Evolutionary conservation across 257 asterid species (phyloP), one percentile per base, ranked within the genome.

Genomic region (Voacanga thouarsii): DNA sequence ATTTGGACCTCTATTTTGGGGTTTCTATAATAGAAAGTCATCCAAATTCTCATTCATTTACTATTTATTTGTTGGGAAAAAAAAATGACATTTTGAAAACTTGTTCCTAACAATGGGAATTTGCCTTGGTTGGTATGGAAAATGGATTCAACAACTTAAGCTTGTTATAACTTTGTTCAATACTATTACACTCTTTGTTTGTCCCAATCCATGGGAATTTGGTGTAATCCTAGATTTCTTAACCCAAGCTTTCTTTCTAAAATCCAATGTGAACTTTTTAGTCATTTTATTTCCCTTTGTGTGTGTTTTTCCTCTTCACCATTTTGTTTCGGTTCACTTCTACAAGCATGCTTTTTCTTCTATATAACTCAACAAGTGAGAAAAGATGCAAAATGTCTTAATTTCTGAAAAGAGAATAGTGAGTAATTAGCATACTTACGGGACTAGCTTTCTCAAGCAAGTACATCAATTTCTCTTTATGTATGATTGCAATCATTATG

Each of bases 381-480:
- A 33, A 1, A 33, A 1, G 1, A 33, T 33, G 37, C 37, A 33
- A 33, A 33, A 33, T 33, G 37, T 33, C 37, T 33, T 33, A 33
- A 33, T 73, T 5, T 30, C 6, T n/a, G n/a, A n/a, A n/a, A n/a
- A n/a, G n/a, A n/a, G n/a, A n/a, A n/a, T n/a, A n/a, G n/a, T n/a
- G 4, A 55, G 60, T 6, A 55, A 55, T 19, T 24, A 5, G 19
- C 24, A n/a, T n/a, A n/a, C n/a, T n/a, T n/a, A n/a, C n/a, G n/a
- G n/a, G n/a, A n/a, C n/a, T n/a, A n/a, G n/a, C n/a, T 96, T 79
- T 80, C 96, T 96, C 77, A 96, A 96, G 83, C 92, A 90, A 86
- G 99, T 96, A 82, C 30, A n/a, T 41, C 49, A 12, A 33, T n/a
- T 79, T 61, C 74, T 56, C 21, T 26, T 49, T 39, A 19, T 63